These are phyloP conservation scores for Linum trigynum DNA, from an alignment of 345 rosid species.

Conservation along the genomic window DNA sequence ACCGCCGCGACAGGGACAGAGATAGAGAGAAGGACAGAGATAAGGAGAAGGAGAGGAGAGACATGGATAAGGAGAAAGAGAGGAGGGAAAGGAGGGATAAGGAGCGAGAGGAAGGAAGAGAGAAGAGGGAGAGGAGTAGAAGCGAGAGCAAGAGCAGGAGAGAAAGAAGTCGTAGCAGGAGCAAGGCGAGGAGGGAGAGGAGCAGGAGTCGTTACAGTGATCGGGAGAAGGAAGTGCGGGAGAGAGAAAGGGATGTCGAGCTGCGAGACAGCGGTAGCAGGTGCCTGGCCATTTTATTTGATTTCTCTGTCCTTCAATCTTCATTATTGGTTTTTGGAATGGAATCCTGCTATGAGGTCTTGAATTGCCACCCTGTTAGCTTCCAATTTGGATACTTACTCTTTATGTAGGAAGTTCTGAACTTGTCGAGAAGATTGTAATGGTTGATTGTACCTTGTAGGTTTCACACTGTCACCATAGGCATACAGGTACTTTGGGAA, in stretches of 20 bases:
- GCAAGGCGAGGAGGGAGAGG: neutral
- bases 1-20: slow-evolving; percentile 13
- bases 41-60: slow-evolving; percentile 27
- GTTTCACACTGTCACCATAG: neutral
- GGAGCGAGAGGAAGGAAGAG: slow-evolving; percentile 19
- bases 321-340: neutral
- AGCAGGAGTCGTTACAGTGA: slow-evolving; percentile 5
- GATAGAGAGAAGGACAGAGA: slow-evolving; percentile 42
- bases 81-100: slow-evolving; percentile 34
- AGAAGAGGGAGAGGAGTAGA: neutral
- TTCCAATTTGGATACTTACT: too few relatives aligned
- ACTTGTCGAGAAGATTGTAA: neutral
- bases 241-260: slow-evolving; percentile 34
- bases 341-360: neutral
- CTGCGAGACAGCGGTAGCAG: slow-evolving; percentile 29
- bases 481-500: neutral
- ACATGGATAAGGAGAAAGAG: slow-evolving; percentile 26
- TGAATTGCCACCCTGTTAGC: too few relatives aligned
- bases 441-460: neutral
- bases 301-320: neutral
- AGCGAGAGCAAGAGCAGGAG: slow-evolving; percentile 7
- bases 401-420: neutral
- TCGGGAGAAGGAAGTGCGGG: neutral
- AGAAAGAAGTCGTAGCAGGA: neutral
- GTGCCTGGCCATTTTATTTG: neutral